Conservation (phyloP, 73 alveolate species). For the Uronychia binucleata region DNA sequence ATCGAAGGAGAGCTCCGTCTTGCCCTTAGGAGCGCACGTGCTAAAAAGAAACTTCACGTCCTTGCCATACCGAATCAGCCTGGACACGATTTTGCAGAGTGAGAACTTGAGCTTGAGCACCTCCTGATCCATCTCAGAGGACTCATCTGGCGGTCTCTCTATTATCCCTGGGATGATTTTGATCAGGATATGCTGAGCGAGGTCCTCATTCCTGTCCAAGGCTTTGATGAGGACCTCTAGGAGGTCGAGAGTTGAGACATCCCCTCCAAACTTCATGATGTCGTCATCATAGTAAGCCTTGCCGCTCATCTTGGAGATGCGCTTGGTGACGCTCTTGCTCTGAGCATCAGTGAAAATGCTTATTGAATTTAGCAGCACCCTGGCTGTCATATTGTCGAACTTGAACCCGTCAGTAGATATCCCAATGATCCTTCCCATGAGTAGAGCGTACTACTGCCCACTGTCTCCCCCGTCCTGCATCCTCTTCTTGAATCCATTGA, state of each 20-base stretch:
- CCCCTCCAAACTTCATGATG: neutral
- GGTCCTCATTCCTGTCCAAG: neutral
- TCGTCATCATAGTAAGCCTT: neutral
- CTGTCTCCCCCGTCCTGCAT: neutral
- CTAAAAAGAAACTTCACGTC: neutral
- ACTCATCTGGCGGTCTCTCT: neutral
- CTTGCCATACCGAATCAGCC: neutral
- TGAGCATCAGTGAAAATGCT: neutral
- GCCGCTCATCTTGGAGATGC: neutral
- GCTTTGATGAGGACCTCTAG: neutral
- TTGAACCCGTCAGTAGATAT: neutral
- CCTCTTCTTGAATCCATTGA: neutral
- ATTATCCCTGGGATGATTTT: neutral
- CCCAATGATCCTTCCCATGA: neutral
- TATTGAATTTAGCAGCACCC: neutral
- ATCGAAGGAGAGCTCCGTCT: neutral
- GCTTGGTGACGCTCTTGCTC: neutral
- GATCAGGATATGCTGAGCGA: neutral
- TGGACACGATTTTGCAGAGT: neutral
- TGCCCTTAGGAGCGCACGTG: neutral
- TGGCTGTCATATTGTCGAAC: neutral
- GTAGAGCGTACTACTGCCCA: neutral
- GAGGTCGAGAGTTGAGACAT: neutral
- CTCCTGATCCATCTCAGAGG: neutral
- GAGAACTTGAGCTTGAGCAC: neutral